phyloP scores from a whole-genome alignment of 2,329 filamentous ascomycete genomes.

The Lasiodiplodia citricola region DNA sequence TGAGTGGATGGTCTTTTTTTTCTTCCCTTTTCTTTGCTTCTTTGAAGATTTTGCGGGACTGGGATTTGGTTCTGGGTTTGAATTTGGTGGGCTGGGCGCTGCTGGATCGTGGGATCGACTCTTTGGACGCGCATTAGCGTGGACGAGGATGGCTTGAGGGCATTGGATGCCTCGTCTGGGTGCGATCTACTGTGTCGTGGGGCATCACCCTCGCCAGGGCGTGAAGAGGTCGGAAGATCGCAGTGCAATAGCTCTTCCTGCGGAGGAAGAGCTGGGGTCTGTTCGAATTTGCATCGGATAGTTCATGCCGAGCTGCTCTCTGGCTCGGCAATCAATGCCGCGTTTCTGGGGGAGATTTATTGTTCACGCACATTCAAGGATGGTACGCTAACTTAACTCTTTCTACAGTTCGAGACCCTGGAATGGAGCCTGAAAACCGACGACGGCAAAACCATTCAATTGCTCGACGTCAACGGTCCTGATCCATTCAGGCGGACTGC shows the following conservation, averaged over 20 bases:
- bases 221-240: not conserved
- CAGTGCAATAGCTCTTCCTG: not conserved
- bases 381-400: not conserved
- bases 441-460: conserved; percentile 71
- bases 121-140: not conserved
- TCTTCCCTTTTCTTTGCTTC: not conserved
- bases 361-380: not conserved
- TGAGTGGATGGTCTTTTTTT: conserved; percentile 43
- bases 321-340: not conserved
- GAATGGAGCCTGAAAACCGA: conserved; percentile 84
- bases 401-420: conserved; percentile 76
- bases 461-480: conserved; percentile 68
- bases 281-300: not conserved
- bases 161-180: not conserved
- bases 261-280: not conserved
- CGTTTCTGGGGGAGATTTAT: not conserved
- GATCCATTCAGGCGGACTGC: conserved; percentile 67
- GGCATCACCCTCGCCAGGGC: not conserved
- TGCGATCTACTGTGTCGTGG: not conserved
- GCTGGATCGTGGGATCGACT: not conserved
- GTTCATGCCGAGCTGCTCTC: not conserved
- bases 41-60: not conserved
- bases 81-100: not conserved
- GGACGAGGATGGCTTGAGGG: too few relatives aligned
- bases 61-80: not conserved